Evolutionary conservation across 495 filamentous ascomycete species (phyloP).

Genomic region (Daldinia grandis): DNA sequence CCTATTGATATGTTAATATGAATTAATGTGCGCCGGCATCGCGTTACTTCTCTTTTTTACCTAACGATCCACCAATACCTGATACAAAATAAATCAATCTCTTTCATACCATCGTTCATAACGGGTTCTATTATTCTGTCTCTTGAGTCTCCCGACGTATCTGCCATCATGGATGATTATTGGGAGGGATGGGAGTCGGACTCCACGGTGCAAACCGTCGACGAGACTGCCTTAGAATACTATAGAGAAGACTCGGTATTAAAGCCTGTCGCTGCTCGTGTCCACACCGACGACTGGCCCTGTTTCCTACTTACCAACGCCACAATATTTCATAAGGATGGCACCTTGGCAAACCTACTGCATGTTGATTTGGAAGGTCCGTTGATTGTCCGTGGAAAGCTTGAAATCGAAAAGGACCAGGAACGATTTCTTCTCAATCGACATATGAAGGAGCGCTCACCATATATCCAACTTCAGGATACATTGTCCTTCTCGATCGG

Average conservation of each 20-base stretch:
- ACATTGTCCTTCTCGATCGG: conserved; percentile 76
- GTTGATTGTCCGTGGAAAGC: conserved; percentile 53
- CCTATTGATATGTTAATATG: neutral
- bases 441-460: conserved; percentile 50
- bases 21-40: neutral
- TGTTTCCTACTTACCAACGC: conserved; percentile 56
- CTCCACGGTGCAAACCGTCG: conserved; percentile 45
- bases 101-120: neutral
- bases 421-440: conserved; percentile 49
- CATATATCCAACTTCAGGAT: conserved; percentile 69
- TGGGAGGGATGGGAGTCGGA: conserved; percentile 42
- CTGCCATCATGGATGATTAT: conserved; percentile 48
- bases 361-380: conserved; percentile 53
- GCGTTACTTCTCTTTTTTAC: neutral
- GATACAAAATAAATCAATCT: neutral
- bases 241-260: conserved; percentile 48
- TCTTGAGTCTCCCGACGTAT: neutral
- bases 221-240: conserved; percentile 42
- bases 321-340: conserved; percentile 53
- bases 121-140: neutral
- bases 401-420: conserved; percentile 52
- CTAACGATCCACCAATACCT: neutral
- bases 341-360: conserved; percentile 54
- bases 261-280: conserved; percentile 35
- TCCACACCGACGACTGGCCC: conserved; percentile 48